Evolutionary conservation across 163 green algal genomes (phyloP), one percentile per base, ranked within the genome.

Genomic region (Botryococcus braunii): DNA sequence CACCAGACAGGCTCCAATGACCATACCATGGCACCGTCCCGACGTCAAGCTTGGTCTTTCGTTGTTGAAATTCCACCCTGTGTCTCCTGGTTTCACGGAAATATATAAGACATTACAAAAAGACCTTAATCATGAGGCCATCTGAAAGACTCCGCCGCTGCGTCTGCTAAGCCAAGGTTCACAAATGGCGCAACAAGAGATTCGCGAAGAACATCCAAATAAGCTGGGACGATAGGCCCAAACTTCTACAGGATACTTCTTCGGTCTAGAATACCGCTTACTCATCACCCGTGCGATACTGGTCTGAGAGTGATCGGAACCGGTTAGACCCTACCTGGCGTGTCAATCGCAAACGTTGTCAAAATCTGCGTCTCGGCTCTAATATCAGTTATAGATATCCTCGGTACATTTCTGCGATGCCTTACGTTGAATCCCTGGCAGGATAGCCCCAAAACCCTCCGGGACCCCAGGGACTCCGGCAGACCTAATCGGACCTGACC

Each of bases 271-370:
- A n/a, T n/a, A n/a, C n/a, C n/a, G n/a, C n/a, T n/a, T n/a, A n/a
- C n/a, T n/a, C n/a, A n/a, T n/a, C n/a, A n/a, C n/a, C n/a, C n/a
- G n/a, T n/a, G n/a, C n/a, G n/a, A n/a, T n/a, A n/a, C n/a, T n/a
- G n/a, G n/a, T n/a, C n/a, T n/a, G n/a, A n/a, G n/a, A n/a, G n/a
- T n/a, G n/a, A n/a, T n/a, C n/a, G n/a, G n/a, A n/a, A n/a, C n/a
- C n/a, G n/a, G n/a, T n/a, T n/a, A n/a, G n/a, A n/a, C n/a, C n/a
- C n/a, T n/a, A 66, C 59, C 59, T 66, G 59, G 59, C 8, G 59
- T 7, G 1, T 66, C 59, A n/a, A 66, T 38, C 23, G 59, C 59
- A 50, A 66, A 66, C 23, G 59, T 38, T 34, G 59, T 66, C 11
- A 66, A n/a, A 4, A 38, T 66, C 9, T 47, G n/a, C n/a, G n/a